Conservation (phyloP, 805 yeast species). For the Candida odintsovae region DNA sequence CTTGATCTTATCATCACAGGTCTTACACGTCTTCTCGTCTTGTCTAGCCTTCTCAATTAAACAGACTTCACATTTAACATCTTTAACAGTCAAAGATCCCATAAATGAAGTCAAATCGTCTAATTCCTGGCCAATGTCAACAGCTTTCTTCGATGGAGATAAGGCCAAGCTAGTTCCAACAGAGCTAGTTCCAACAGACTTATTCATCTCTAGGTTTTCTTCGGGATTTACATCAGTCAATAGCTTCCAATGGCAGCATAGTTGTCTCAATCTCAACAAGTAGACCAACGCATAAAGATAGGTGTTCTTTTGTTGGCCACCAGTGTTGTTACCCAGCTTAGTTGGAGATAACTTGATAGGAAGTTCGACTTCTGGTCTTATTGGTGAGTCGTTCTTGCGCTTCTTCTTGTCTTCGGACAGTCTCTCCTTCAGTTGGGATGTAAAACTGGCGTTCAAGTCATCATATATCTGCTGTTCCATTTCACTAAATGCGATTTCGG, state of each 20-base stretch:
- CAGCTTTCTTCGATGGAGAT: constrained; percentile 7
- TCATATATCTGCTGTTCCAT: constrained; percentile 25
- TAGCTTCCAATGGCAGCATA: constrained; percentile 30
- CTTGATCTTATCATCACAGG: constrained; percentile 13
- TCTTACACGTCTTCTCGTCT: constrained; percentile 9
- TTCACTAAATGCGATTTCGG: constrained; percentile 20
- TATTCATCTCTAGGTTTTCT: background rate
- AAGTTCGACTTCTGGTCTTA: background rate
- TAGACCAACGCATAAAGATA: constrained; percentile 25
- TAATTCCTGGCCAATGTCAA: constrained; percentile 12
- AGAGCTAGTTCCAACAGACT: background rate
- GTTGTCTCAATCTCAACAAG: constrained; percentile 32
- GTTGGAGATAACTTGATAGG: background rate
- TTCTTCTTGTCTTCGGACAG: background rate
- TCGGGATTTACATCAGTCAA: background rate
- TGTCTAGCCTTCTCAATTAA: constrained; percentile 9
- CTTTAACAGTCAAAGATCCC: constrained; percentile 19
- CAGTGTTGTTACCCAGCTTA: background rate
- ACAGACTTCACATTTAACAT: constrained; percentile 22
- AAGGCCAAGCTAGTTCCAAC: background rate
- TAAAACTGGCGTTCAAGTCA: constrained; percentile 9
- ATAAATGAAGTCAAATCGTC: constrained; percentile 19
- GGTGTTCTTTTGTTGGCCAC: background rate
- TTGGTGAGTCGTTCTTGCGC: background rate
- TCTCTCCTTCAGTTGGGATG: background rate